Conservation (phyloP, 2,329 filamentous ascomycete genomes). For the Aspergillus sp. region DNA sequence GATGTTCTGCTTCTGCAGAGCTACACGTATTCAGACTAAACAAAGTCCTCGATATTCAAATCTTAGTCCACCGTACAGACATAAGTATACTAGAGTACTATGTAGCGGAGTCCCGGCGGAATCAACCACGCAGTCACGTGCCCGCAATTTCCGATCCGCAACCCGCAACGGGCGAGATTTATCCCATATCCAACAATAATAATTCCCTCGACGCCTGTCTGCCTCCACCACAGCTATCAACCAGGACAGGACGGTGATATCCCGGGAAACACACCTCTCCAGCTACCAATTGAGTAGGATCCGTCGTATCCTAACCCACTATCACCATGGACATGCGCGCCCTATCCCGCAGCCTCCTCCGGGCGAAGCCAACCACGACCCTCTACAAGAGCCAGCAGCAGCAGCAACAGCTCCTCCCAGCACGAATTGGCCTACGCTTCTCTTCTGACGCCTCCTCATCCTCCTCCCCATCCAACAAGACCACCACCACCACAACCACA, state of each 20-base stretch:
- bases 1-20: not conserved
- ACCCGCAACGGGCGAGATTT: slow-evolving; percentile 13
- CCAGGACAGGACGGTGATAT: not conserved
- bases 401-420: not conserved
- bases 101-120: not conserved
- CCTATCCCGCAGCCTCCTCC: slow-evolving; percentile 37
- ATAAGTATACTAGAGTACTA: not conserved
- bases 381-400: slow-evolving; percentile 19
- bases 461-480: too few relatives aligned
- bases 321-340: slow-evolving; percentile 35
- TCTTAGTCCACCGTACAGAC: not conserved
- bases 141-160: slow-evolving; percentile 15
- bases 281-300: not conserved
- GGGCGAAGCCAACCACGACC: slow-evolving; percentile 32
- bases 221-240: not conserved
- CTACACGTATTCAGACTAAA: not conserved
- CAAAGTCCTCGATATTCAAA: not conserved
- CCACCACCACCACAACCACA: slow-evolving; percentile 21
- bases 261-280: not conserved
- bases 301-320: not conserved
- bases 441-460: slow-evolving; percentile 17
- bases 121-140: slow-evolving; percentile 15
- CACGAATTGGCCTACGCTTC: slow-evolving; percentile 15
- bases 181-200: slow-evolving; percentile 2
- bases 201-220: not conserved